Evolutionary conservation across 441 rosid genomes (phyloP).

Genomic region (Rhodomyrtus psidioides): DNA sequence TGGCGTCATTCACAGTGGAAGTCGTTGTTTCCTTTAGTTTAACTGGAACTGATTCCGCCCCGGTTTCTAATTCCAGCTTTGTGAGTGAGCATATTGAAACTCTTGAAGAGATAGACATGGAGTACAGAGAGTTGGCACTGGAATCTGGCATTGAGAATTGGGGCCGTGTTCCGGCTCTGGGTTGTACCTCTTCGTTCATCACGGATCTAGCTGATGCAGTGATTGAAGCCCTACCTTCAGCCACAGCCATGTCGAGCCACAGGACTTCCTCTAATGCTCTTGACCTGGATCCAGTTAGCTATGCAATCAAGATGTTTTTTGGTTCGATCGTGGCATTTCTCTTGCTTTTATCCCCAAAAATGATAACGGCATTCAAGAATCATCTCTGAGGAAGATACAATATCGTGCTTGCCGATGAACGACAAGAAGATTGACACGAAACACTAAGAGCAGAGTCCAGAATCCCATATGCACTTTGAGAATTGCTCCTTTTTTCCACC

Average conservation of each 20-base stretch:
- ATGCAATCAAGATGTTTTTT: constrained; percentile 52
- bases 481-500: neutral
- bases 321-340: constrained; percentile 74
- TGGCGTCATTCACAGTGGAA: neutral
- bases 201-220: constrained; percentile 91
- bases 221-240: constrained; percentile 78
- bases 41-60: neutral
- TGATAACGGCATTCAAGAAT: constrained; percentile 49
- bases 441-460: neutral
- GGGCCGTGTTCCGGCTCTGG: constrained; percentile 93
- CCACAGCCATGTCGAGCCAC: constrained; percentile 37
- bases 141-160: constrained; percentile 89
- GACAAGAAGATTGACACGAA: neutral
- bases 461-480: neutral
- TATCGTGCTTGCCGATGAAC: neutral
- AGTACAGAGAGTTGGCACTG: constrained; percentile 77
- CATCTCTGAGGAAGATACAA: constrained; percentile 12
- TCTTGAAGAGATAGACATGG: constrained; percentile 91
- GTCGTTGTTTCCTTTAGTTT: neutral
- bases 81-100: constrained; percentile 97
- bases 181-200: constrained; percentile 73
- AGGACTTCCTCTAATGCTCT: constrained; percentile 22
- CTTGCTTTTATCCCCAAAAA: constrained; percentile 57
- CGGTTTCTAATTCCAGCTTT: constrained; percentile 40
- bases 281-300: constrained; percentile 38